phyloP scores from a whole-genome alignment of 2,329 filamentous ascomycete species.

The Didymella exigua region DNA sequence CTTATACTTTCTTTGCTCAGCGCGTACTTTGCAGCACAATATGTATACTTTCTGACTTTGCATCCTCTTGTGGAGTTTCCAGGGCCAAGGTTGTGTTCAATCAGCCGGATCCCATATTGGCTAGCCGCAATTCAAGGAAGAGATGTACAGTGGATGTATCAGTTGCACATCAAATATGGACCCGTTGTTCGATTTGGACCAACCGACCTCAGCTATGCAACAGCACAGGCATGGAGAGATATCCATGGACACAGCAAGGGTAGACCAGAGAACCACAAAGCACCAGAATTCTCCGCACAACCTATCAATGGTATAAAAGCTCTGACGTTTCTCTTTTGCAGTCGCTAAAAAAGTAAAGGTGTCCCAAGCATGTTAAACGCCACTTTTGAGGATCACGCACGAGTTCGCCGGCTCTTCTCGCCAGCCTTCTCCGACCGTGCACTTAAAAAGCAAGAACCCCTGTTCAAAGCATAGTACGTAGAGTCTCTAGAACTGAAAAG shows the following conservation, averaged over 20 bases:
- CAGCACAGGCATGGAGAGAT: conserved; percentile 17
- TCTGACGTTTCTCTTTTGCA: no score
- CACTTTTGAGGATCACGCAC: conserved; percentile 35
- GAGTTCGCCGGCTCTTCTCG: conserved; percentile 48
- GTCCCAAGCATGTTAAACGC: background rate
- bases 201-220: conserved; percentile 16
- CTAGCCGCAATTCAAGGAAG: background rate
- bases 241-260: conserved; percentile 15
- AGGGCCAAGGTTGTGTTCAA: background rate
- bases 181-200: conserved; percentile 20
- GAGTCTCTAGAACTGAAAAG: no score
- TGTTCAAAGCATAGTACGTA: conserved; percentile 51
- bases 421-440: conserved; percentile 52
- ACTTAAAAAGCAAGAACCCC: conserved; percentile 49
- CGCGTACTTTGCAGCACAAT: no score
- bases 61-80: background rate
- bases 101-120: conserved; percentile 4
- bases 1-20: no score
- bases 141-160: background rate
- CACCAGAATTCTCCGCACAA: background rate
- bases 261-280: background rate
- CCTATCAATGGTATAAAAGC: background rate
- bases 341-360: no score
- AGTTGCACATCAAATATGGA: conserved; percentile 20
- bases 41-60: no score